Conservation (phyloP, 305 asterid genomes). For the Fraxinus nigra region DNA sequence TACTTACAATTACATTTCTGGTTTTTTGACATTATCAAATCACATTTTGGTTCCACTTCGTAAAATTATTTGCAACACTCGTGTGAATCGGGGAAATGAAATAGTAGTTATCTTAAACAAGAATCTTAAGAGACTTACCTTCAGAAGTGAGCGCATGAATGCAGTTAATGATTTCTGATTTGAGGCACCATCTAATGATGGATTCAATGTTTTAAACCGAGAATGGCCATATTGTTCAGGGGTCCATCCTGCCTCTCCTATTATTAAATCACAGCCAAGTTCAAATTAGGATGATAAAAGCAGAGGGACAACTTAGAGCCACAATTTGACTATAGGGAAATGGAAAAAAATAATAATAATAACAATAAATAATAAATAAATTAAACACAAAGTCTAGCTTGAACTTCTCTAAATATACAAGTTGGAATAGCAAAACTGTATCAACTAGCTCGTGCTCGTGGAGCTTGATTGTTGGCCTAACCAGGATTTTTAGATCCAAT, state of each 20-base stretch:
- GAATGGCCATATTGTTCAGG: conserved; percentile 96
- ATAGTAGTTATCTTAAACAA: background rate
- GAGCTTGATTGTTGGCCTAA: background rate
- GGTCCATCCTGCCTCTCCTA: conserved; percentile 98
- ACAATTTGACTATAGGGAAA: background rate
- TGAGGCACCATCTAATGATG: conserved; percentile 56
- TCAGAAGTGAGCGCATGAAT: conserved; percentile 87
- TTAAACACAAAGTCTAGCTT: background rate
- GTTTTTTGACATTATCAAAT: background rate
- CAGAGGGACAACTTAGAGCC: conserved; percentile 2
- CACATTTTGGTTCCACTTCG: background rate
- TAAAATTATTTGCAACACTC: background rate
- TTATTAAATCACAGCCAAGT: conserved; percentile 30
- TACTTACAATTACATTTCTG: background rate
- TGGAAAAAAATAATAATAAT: background rate
- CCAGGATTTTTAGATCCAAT: background rate
- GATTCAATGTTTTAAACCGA: conserved; percentile 57
- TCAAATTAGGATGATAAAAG: conserved; percentile 26
- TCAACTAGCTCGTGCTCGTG: conserved; percentile 6
- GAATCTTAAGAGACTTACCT: conserved; percentile 40
- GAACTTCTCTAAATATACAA: conserved; percentile 4
- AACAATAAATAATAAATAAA: background rate
- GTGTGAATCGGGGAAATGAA: background rate
- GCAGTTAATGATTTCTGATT: conserved; percentile 80
- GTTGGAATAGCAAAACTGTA: background rate